These are phyloP conservation scores for Exophiala spinifera DNA, from an alignment of 2,329 filamentous ascomycete species.

Conservation along the genomic window DNA sequence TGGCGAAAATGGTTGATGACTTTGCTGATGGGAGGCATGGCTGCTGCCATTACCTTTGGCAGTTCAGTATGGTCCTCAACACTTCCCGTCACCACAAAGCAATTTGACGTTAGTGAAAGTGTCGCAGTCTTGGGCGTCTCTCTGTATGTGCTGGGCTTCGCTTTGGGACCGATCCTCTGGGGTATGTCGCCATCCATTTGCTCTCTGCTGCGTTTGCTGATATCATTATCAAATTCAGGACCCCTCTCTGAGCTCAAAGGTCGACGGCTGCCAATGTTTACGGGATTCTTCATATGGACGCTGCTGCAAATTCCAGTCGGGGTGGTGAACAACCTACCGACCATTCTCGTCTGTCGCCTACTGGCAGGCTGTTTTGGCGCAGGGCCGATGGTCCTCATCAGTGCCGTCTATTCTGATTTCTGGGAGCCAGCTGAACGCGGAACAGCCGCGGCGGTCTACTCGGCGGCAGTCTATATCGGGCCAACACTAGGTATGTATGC, in stretches of 20 bases:
- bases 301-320: conserved; percentile 65
- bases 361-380: conserved; percentile 41
- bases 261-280: conserved; percentile 49
- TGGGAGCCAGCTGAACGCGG: conserved; percentile 60
- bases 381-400: conserved; percentile 66
- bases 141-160: conserved; percentile 52
- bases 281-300: conserved; percentile 60
- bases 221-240: conserved; percentile 35
- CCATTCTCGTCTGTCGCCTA: conserved; percentile 63
- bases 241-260: conserved; percentile 35
- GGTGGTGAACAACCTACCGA: conserved; percentile 63
- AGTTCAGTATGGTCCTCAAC: conserved; percentile 28
- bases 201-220: neutral
- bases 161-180: conserved; percentile 52
- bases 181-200: neutral
- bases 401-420: conserved; percentile 65
- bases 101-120: conserved; percentile 32
- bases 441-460: conserved; percentile 64
- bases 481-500: conserved; percentile 29
- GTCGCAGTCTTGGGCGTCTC: conserved; percentile 57
- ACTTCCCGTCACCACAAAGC: conserved; percentile 11
- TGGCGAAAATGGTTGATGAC: conserved; percentile 44
- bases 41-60: conserved; percentile 48
- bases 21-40: conserved; percentile 40
- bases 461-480: conserved; percentile 41